Evolutionary conservation across 305 asterid species (phyloP), one percentile per base, ranked within the genome.

Genomic region (Caryopteris hybrid): DNA sequence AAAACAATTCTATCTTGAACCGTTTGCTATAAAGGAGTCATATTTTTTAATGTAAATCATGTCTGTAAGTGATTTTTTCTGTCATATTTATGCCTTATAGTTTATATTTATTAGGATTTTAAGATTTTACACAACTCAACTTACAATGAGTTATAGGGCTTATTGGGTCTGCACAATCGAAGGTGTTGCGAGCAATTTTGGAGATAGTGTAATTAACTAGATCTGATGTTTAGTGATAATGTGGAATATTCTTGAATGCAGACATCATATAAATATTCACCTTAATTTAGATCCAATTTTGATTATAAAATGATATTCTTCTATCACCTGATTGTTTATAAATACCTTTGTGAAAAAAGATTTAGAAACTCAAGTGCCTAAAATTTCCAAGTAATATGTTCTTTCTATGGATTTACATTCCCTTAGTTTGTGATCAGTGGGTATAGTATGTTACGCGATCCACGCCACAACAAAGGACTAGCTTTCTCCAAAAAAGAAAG

Each of bases 381-480:
- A 29, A 45, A 10, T 45, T 48, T 10, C 21, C 50, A 69, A 33
- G 11, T 27, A 38, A 58, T 39, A 59, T 66, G 18, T 4, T 25
- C 3, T 17, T 11, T 11, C 17, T 38, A 34, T 18, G 41, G 74
- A 43, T 78, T 25, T 42, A 29, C 38, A 25, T 23, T 43, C 52
- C 18, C 46, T 47, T 64, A 39, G 52, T 29, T 60, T 50, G 38
- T 58, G 14, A 14, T n/a, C 91, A 92, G 98, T 69, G 98, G 98
- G 43, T 68, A 78, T 70, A 77, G 80, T 42, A 77, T 92, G 87
- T 66, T 92, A 84, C 95, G 98, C 7, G 96, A 88, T 64, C 97
- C 96, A 52, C 97, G 74, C 69, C 90, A 86, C 79, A 92, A 92
- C 81, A 92, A 92, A 76, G 98, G 98, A 48, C 87, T 86, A 29